Evolutionary conservation across 495 filamentous ascomycete species (phyloP), one percentile per base, ranked within the genome.

Genomic region (Penicillium malachiteum): DNA sequence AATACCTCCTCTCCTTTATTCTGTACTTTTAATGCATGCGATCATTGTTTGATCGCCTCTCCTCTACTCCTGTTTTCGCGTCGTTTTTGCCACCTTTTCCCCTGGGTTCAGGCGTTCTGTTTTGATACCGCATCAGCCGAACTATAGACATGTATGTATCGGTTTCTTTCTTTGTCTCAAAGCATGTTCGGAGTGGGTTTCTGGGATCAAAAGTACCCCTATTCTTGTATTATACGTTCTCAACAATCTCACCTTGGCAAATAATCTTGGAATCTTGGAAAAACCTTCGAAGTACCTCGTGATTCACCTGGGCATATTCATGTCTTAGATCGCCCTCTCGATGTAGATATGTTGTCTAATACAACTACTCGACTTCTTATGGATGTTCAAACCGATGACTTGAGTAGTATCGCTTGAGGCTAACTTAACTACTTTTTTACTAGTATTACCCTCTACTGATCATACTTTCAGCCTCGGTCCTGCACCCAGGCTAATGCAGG

Each of bases 121-220:
- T 55, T 61, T 61, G 66, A 71, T 70, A 64, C 60, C 61, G 60
- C 69, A 66, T 69, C 56, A 58, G 54, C 53, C 52, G 45, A 58
- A 59, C 41, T 34, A 70, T 73, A 73, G 67, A 74, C 31, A 14
- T 16, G 38, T 52, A 37, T 55, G 58, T 48, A 63, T 61, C 50
- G 50, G 45, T 55, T 26, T 52, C 37, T 47, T 50, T 16, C 48
- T 35, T 39, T 57, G 30, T 50, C 32, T 55, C 44, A 35, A 30
- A 48, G 54, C 55, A 57, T 50, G 18, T 50, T 30, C 48, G 57
- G 53, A 47, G 53, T 57, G 56, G 50, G 44, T 54, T 53, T 47
- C 17, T 54, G 53, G 45, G 40, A 45, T 26, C 39, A 55, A 58
- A 60, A 60, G 42, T 30, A 48, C 17, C 40, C 52, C 40, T 41